phyloP scores from a whole-genome alignment of 306 rosid species.

The Hippophae rhamnoides region DNA sequence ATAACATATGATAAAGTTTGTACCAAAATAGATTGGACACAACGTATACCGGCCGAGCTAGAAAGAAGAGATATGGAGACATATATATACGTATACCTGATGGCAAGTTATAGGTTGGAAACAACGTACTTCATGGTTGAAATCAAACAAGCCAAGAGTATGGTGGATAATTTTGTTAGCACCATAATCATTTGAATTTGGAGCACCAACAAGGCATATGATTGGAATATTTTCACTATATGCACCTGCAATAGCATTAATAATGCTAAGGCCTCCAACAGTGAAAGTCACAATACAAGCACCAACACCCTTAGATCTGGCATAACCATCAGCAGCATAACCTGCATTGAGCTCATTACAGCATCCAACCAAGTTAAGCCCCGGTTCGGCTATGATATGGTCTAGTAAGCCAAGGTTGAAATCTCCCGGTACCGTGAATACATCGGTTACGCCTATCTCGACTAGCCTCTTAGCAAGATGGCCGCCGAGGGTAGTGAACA shows the following conservation, averaged over 20 bases:
- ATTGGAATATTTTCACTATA: constrained; percentile 6
- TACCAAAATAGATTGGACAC: too few species aligned
- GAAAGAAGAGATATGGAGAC: too few species aligned
- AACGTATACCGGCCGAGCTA: too few species aligned
- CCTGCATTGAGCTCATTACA: constrained; percentile 28
- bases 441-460: constrained; percentile 17
- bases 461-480: constrained; percentile 18
- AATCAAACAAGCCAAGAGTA: constrained; percentile 7
- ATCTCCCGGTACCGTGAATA: constrained; percentile 15
- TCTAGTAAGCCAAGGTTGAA: constrained; percentile 6
- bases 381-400: constrained; percentile 2
- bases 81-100: background rate
- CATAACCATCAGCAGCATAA: constrained; percentile 26
- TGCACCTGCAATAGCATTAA: constrained; percentile 5
- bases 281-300: constrained; percentile 12
- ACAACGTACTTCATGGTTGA: background rate
- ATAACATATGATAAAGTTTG: too few species aligned
- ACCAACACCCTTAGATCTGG: constrained; percentile 12
- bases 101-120: background rate
- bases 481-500: background rate
- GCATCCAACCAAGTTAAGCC: constrained; percentile 21
- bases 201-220: constrained; percentile 4
- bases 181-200: constrained; percentile 10
- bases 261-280: constrained; percentile 2
- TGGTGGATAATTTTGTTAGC: constrained; percentile 6